Evolutionary conservation across 768 basidiomycete genomes (phyloP), one percentile per base, ranked within the genome.

Genomic region (Lactarius sanguifluus): DNA sequence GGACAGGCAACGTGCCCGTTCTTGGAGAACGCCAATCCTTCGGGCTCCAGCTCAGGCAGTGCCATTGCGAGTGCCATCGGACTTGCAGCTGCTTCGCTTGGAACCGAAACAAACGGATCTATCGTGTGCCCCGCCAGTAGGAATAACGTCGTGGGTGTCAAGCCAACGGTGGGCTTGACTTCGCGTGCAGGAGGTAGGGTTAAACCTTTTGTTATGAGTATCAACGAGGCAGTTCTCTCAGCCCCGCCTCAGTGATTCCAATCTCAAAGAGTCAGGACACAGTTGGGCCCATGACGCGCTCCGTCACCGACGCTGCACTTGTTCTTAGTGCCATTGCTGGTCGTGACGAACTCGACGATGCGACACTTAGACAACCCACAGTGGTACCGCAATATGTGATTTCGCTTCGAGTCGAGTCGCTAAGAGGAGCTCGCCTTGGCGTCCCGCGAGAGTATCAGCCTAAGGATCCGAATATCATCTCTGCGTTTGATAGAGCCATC

Each of bases 301-400:
- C 72, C 30, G 73, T 78, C 13, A 67, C 75, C 15, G 79, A 80
- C 59, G 76, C 77, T 8, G 79, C 78, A 1, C 58, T 70, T 54
- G 62, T 80, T 12, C 73, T 79, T 18, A 50, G 45, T 36, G 73
- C 72, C n/a, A 83, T 84, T 38, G 77, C 78, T 1, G 82, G 81
- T 8, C 72, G 70, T 20, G 83, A 84, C 71, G 76, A 79, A 7
- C 71, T 65, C 6, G 83, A 83, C 70, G 74, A 74, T 54, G 78
- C 75, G 65, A 81, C 81, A 34, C 67, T 78, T 30, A 74, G 76
- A 13, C 79, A 82, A 62, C 87, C 88, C 2, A 63, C 62, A 1
- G 62, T 69, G 1, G 79, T 88, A 10, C 87, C 87, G 0, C 81
- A 87, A 70, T 89, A 79, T 70, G 83, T 79, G 0, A 76, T 80